Conservation (phyloP, 1,139 yeast genomes). For the Pneumocystis wakefieldiae region DNA sequence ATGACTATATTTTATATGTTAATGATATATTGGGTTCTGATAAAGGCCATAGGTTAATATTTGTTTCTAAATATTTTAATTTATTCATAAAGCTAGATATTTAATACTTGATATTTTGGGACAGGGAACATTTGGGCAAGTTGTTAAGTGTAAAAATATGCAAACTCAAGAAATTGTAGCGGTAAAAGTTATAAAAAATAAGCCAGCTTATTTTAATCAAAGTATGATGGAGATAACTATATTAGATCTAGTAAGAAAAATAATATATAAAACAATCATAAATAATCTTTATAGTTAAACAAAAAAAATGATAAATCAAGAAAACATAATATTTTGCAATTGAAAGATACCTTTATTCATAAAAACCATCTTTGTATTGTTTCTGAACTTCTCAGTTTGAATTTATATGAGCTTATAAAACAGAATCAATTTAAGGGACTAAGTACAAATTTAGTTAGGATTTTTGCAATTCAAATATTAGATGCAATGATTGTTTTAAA, state of each 20-base stretch:
- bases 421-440: slow-evolving; percentile 92
- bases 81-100: slow-evolving; percentile 32
- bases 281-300: slow-evolving; percentile 31
- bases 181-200: slow-evolving; percentile 84
- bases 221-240: slow-evolving; percentile 81
- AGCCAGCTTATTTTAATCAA: slow-evolving; percentile 83
- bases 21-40: slow-evolving; percentile 84
- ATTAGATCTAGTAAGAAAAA: slow-evolving; percentile 36
- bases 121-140: slow-evolving; percentile 97
- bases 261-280: background rate
- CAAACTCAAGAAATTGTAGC: slow-evolving; percentile 82
- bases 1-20: slow-evolving; percentile 84
- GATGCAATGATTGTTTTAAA: slow-evolving; percentile 70
- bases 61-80: background rate
- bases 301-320: slow-evolving; percentile 52
- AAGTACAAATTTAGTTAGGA: slow-evolving; percentile 62
- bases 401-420: slow-evolving; percentile 75
- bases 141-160: slow-evolving; percentile 89
- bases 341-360: slow-evolving; percentile 82
- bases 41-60: slow-evolving; percentile 36
- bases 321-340: slow-evolving; percentile 57
- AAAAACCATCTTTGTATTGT: slow-evolving; percentile 86
- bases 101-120: slow-evolving; percentile 83
- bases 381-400: slow-evolving; percentile 76
- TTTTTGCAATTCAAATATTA: slow-evolving; percentile 62